These are phyloP conservation scores for Yamadazyma philogaea DNA, from an alignment of 805 yeast genomes.

Conservation along the genomic window DNA sequence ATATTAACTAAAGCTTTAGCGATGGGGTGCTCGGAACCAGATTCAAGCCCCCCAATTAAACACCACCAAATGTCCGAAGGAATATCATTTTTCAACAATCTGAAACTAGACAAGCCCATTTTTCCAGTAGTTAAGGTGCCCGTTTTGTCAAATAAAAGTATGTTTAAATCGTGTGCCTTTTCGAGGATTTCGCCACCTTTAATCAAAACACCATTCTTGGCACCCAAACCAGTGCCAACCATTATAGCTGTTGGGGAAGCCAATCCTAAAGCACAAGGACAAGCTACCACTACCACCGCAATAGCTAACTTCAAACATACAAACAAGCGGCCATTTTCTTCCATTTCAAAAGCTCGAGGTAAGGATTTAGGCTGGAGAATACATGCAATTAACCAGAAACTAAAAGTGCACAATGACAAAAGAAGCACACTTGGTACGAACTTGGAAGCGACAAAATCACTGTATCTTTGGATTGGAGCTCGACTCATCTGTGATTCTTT, in stretches of 20 bases:
- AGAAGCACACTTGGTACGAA: conserved; percentile 76
- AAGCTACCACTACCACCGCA: conserved; percentile 93
- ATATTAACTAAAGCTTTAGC: conserved; percentile 63
- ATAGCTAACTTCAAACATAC: conserved; percentile 77
- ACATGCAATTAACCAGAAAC: conserved; percentile 37
- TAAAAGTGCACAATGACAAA: conserved; percentile 63
- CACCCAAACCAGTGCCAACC: conserved; percentile 99
- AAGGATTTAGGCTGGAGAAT: conserved; percentile 20
- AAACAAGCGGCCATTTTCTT: conserved; percentile 54
- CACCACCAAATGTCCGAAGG: conserved; percentile 45
- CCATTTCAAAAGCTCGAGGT: conserved; percentile 49
- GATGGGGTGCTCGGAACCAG: conserved; percentile 81
- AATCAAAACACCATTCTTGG: conserved; percentile 80
- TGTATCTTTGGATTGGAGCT: conserved; percentile 88
- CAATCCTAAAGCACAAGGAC: conserved; percentile 96
- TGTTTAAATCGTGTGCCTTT: conserved; percentile 57
- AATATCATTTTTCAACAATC: not conserved
- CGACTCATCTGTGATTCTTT: conserved; percentile 83
- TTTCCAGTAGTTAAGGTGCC: conserved; percentile 90
- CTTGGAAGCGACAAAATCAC: conserved; percentile 78
- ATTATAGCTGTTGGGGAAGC: conserved; percentile 99
- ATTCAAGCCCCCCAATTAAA: conserved; percentile 58
- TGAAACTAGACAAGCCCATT: conserved; percentile 45
- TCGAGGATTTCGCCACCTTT: conserved; percentile 93
- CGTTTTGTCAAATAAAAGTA: conserved; percentile 87